These are phyloP conservation scores for Rhododendron kiyosumense DNA, from an alignment of 148 eudicot genomes.

Conservation along the genomic window DNA sequence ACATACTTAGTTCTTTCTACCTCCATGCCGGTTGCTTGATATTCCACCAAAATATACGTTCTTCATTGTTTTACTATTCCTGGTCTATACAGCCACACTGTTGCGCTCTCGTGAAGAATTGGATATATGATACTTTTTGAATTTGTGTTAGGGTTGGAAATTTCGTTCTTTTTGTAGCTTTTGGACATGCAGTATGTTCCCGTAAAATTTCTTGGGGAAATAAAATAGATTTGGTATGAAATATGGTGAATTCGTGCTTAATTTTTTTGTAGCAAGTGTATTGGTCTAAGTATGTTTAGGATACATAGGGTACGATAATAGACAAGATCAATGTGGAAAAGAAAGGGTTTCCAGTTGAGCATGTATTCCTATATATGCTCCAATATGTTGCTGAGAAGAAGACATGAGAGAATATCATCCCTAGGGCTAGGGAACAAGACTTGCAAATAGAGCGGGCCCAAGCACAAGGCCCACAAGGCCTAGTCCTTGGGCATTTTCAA, in stretches of 20 bases:
- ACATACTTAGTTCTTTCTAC: constrained; percentile 62
- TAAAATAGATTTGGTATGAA: neutral
- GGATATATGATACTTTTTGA: neutral
- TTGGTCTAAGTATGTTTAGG: neutral
- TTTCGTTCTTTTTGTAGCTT: neutral
- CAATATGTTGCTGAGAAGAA: neutral
- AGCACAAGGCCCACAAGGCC: no score
- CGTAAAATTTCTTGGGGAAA: constrained; percentile 2
- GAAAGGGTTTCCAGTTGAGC: no score
- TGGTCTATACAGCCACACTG: neutral
- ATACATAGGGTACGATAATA: no score
- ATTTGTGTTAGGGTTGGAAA: neutral
- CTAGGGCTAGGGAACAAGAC: no score
- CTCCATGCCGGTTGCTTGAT: constrained; percentile 70
- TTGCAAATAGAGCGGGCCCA: neutral
- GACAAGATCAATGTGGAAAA: neutral
- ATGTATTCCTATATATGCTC: neutral
- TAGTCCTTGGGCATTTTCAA: no score
- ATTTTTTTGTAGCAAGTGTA: neutral
- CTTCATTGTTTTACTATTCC: neutral
- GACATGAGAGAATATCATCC: neutral
- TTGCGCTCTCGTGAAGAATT: neutral
- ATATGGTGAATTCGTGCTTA: neutral
- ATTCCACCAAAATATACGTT: constrained; percentile 12
- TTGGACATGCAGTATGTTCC: neutral